Base-by-base conservation (phyloP, 331 rosid species). In the Rhamnella rubrinervis region DNA sequence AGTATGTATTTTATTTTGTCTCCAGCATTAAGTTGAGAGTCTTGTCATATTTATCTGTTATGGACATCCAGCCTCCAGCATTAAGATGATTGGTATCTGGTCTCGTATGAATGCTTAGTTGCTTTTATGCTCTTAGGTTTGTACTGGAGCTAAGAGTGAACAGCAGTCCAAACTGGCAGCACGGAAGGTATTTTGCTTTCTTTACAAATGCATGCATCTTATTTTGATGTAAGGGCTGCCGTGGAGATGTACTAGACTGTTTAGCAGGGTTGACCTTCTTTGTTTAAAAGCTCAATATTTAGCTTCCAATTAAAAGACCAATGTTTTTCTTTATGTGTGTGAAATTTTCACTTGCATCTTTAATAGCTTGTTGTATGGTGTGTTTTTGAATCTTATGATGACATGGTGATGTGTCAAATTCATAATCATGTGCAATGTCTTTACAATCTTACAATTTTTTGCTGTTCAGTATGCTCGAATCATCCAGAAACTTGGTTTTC, bases 91-190 rank as follows among this genome's bases (percentile, higher is more conserved):
- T 6, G 12, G 41, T 25, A 4, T 40, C 25, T 38, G 28, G 12
- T 9, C 51, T 28, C 59, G 1, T 53, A 17, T 68, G 10, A n/a
- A 10, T 70, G 62, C 73, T 26, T 46, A 28, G 26, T 6, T 49
- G 16, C 18, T 35, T 23, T 61, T 17, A 23, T 67, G 65, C 64
- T 63, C 25, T 55, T 84, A 93, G 97, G 98, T 93, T 66, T 93
- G 98, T 75, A 91, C 96, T 21, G 97, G 98, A 71, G 98, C 97
- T 20, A 93, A 91, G 85, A 89, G 97, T 72, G 98, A 93, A 80
- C 75, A 75, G 3, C 97, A 91, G 74, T 93, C 98, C 2, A 91
- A 87, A 84, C 80, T 93, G 80, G 98, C 98, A 5, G 97, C 98
- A 71, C 86, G 98, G 63, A 93, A 93, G 97, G 97, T 93, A 75